phyloP scores from a whole-genome alignment of 2,329 filamentous ascomycete species.

The Alternaria consortialis region DNA sequence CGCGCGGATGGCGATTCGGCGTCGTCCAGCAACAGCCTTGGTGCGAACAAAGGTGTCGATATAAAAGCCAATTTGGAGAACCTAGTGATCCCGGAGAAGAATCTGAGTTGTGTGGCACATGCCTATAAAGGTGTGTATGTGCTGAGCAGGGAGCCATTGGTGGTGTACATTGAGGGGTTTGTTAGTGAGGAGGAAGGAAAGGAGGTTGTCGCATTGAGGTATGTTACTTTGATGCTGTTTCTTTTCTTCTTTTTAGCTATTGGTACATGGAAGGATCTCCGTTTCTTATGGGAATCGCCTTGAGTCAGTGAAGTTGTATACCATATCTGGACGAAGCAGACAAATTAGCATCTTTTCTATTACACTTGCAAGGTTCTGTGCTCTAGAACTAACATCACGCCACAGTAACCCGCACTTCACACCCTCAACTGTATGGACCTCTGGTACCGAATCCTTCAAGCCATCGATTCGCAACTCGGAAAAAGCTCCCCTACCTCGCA shows the following conservation, averaged over 20 bases:
- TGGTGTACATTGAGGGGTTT: slow-evolving; percentile 68
- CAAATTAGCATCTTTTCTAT: background rate
- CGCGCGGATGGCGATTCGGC: background rate
- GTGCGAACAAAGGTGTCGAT: slow-evolving; percentile 3
- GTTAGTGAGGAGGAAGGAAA: slow-evolving; percentile 58
- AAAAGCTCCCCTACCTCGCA: slow-evolving; percentile 52
- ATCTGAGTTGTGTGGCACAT: slow-evolving; percentile 52
- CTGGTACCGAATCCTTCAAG: slow-evolving; percentile 58
- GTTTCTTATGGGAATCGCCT: background rate
- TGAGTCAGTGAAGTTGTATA: background rate
- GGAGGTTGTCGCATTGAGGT: slow-evolving; percentile 65
- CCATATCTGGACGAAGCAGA: background rate
- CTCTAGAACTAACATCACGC: background rate
- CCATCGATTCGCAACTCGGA: slow-evolving; percentile 63
- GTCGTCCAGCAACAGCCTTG: background rate
- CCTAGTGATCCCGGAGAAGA: slow-evolving; percentile 52
- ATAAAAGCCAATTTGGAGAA: slow-evolving; percentile 44
- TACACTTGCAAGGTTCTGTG: background rate
- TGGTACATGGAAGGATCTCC: background rate
- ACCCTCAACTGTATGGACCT: slow-evolving; percentile 64
- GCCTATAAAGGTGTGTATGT: slow-evolving; percentile 56
- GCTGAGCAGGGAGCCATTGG: slow-evolving; percentile 62
- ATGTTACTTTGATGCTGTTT: slow-evolving; percentile 13
- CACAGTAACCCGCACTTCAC: slow-evolving; percentile 59
- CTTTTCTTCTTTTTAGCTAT: background rate